Evolutionary conservation across 2,329 filamentous ascomycete species (phyloP).

Genomic region (Teratosphaeria zuluensis): DNA sequence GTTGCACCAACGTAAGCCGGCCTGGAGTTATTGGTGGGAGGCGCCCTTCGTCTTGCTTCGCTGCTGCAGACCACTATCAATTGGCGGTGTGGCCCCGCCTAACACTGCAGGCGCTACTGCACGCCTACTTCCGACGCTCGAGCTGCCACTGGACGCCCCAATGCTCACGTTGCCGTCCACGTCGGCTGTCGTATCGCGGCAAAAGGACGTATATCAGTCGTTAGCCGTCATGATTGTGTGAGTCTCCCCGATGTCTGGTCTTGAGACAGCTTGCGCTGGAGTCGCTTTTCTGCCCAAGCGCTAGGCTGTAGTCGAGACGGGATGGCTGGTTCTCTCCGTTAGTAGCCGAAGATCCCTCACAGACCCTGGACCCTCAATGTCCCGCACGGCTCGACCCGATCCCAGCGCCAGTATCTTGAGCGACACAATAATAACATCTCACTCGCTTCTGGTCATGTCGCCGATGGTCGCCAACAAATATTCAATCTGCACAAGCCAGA

Average conservation of each 20-base stretch:
- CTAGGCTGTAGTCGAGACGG: not conserved
- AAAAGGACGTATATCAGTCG: not conserved
- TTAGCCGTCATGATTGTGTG: not conserved
- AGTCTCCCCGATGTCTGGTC: not conserved
- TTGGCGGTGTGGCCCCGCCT: not conserved
- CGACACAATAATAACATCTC: not conserved
- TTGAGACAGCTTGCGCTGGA: not conserved
- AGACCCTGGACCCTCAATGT: not conserved
- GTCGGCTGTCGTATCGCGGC: not conserved
- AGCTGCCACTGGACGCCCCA: not conserved
- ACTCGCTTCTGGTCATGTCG: too few relatives aligned
- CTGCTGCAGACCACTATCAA: not conserved
- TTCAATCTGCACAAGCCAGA: too few relatives aligned
- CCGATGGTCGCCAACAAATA: too few relatives aligned
- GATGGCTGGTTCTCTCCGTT: not conserved
- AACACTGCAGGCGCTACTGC: not conserved
- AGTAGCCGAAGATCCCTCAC: not conserved
- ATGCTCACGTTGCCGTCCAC: not conserved
- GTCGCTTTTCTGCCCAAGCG: not conserved
- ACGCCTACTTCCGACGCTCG: not conserved
- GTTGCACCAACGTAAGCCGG: not conserved
- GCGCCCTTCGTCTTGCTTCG: not conserved
- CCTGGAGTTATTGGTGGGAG: not conserved
- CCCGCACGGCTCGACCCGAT: not conserved
- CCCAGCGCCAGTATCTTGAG: not conserved